Evolutionary conservation across 2,329 filamentous ascomycete genomes (phyloP).

Genomic region (Coniochaeta prunicola): DNA sequence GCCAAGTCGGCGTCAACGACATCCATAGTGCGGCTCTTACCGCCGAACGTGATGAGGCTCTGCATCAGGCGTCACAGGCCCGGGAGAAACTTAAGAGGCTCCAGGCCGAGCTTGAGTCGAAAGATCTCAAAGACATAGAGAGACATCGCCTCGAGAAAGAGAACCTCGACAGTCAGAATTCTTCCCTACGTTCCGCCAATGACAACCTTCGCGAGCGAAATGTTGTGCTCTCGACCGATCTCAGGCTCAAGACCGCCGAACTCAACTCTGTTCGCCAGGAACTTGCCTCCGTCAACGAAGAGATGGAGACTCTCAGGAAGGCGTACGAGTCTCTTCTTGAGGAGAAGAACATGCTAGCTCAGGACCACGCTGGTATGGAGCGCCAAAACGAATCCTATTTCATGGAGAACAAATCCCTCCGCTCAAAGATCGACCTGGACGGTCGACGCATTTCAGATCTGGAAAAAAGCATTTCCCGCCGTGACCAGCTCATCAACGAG

Average conservation of each 20-base stretch:
- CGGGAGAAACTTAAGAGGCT: constrained; percentile 32
- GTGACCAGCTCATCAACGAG: constrained; percentile 18
- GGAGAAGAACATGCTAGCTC: constrained; percentile 36
- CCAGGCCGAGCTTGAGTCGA: constrained; percentile 27
- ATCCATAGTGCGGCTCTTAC: constrained; percentile 56
- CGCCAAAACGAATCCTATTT: constrained; percentile 49
- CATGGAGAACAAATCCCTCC: constrained; percentile 41
- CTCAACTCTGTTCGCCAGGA: constrained; percentile 25
- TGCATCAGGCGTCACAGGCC: constrained; percentile 54
- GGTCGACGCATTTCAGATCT: constrained; percentile 19
- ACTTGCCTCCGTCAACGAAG: constrained; percentile 35
- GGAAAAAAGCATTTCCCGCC: constrained; percentile 17
- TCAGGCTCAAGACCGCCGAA: constrained; percentile 1
- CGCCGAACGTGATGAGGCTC: constrained; percentile 58
- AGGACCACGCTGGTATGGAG: constrained; percentile 45
- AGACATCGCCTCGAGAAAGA: constrained; percentile 27
- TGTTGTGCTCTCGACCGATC: background rate
- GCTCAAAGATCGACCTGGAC: constrained; percentile 15
- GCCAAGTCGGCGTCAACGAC: constrained; percentile 54
- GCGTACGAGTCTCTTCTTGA: constrained; percentile 25
- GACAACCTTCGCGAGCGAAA: constrained; percentile 15
- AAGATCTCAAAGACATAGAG: constrained; percentile 29
- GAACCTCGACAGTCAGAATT: constrained; percentile 30
- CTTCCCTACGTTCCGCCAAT: constrained; percentile 32
- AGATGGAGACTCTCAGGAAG: constrained; percentile 36